These are phyloP conservation scores for Phaeosphaeriaceae sp. DNA, from an alignment of 2,329 filamentous ascomycete genomes.

Conservation along the genomic window DNA sequence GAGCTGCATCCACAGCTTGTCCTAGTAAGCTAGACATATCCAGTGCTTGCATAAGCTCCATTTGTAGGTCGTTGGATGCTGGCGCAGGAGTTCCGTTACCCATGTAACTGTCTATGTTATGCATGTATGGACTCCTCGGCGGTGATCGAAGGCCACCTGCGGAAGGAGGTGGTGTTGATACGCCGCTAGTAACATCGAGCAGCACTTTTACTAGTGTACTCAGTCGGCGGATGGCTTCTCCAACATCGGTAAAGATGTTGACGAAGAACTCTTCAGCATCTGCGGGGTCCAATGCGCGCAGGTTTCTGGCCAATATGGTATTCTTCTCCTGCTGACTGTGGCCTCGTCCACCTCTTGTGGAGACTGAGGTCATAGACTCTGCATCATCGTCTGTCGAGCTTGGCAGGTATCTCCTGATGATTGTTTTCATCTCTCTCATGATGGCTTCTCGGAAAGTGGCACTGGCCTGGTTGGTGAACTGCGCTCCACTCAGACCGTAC, in stretches of 20 bases:
- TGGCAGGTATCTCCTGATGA: conserved; percentile 85
- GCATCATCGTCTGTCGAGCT: conserved; percentile 95
- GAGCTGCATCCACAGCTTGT: conserved; percentile 80
- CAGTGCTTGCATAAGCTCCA: conserved; percentile 77
- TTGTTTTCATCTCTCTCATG: conserved; percentile 81
- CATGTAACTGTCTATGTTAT: conserved; percentile 52
- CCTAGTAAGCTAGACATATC: conserved; percentile 80
- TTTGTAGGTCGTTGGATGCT: conserved; percentile 58
- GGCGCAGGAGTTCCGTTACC: conserved; percentile 20
- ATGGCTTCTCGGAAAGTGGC: conserved; percentile 83
- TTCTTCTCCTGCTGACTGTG: conserved; percentile 86
- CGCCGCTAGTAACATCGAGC: conserved; percentile 87
- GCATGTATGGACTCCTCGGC: conserved; percentile 52
- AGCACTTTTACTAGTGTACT: conserved; percentile 93
- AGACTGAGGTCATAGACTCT: conserved; percentile 85
- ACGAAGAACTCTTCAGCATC: conserved; percentile 85
- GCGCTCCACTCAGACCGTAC: conserved; percentile 79
- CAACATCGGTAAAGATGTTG: conserved; percentile 84
- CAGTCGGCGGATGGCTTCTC: conserved; percentile 83
- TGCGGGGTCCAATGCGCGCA: conserved; percentile 80
- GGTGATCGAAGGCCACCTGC: conserved; percentile 54
- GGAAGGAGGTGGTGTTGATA: conserved; percentile 57
- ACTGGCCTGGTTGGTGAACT: conserved; percentile 81
- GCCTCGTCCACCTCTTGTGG: conserved; percentile 74
- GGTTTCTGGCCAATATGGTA: conserved; percentile 82